phyloP scores from a whole-genome alignment of 345 rosid genomes.

The Linum trigynum region DNA sequence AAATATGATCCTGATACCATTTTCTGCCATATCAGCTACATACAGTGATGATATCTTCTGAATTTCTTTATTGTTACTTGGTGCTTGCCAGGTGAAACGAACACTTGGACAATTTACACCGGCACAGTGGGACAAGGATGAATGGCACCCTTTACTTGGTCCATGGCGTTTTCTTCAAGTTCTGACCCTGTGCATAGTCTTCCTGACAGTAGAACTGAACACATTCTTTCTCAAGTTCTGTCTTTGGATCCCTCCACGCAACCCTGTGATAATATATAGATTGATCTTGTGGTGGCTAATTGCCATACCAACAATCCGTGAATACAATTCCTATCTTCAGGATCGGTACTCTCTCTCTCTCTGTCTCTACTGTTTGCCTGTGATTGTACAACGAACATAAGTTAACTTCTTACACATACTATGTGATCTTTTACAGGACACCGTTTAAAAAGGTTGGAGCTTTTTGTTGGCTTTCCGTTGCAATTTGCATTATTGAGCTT shows the following conservation, averaged over 20 bases:
- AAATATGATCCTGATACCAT: not conserved
- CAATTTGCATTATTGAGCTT: constrained; percentile 91
- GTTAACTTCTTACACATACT: not conserved
- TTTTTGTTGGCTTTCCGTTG: constrained; percentile 96
- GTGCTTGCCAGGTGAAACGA: constrained; percentile 53
- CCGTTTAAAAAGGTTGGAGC: constrained; percentile 91
- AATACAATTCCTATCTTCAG: constrained; percentile 92
- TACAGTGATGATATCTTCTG: too few species aligned
- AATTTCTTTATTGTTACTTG: too few species aligned
- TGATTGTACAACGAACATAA: constrained; percentile 2
- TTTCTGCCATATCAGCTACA: not conserved
- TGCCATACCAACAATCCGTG: constrained; percentile 92
- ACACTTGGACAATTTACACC: constrained; percentile 95
- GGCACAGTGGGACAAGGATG: constrained; percentile 98
- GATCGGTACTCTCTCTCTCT: constrained; percentile 47
- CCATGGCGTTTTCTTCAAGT: constrained; percentile 99
- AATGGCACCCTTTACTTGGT: constrained; percentile 94
- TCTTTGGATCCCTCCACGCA: constrained; percentile 93
- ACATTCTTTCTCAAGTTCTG: constrained; percentile 97
- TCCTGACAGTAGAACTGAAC: constrained; percentile 86
- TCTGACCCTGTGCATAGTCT: constrained; percentile 70
- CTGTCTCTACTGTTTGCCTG: not conserved
- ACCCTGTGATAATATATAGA: constrained; percentile 82
- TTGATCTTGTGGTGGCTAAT: constrained; percentile 97
- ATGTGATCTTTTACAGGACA: constrained; percentile 34